Conservation (phyloP, 495 filamentous ascomycete species). For the Astrocystis sublimbata region DNA sequence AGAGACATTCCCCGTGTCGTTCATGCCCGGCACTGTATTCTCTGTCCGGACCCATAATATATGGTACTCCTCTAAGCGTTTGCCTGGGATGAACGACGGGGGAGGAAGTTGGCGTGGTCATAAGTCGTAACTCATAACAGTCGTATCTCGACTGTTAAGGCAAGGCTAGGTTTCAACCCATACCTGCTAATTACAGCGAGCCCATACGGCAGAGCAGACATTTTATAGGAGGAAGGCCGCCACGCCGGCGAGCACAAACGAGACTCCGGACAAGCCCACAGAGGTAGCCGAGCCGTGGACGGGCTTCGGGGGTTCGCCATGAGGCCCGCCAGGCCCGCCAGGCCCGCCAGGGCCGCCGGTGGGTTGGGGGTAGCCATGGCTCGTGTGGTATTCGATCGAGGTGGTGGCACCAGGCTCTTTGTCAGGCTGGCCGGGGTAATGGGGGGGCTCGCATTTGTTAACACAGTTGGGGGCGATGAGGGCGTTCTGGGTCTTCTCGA, state of each 20-base stretch:
- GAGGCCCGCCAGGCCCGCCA: background rate
- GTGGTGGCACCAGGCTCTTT: background rate
- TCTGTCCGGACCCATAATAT: no score
- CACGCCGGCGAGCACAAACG: background rate
- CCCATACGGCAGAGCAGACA: background rate
- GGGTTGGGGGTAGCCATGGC: no score
- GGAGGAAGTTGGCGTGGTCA: background rate
- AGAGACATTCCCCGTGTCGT: no score
- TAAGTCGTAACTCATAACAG: no score
- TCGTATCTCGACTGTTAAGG: no score
- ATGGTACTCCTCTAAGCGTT: no score
- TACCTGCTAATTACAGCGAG: background rate
- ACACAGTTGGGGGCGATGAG: slow-evolving; percentile 11
- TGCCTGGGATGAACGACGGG: no score
- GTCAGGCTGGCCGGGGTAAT: no score
- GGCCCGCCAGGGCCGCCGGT: background rate
- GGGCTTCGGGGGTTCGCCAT: background rate
- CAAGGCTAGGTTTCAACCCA: background rate
- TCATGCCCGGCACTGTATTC: no score
- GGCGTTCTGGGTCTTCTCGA: background rate
- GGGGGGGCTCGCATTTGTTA: background rate
- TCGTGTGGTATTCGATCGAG: slow-evolving; percentile 2
- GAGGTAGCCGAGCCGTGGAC: background rate
- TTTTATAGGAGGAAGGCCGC: background rate
- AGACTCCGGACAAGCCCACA: background rate